Evolutionary conservation across 176 grass and related monocot species (phyloP).

Genomic region (Phragmites australis): DNA sequence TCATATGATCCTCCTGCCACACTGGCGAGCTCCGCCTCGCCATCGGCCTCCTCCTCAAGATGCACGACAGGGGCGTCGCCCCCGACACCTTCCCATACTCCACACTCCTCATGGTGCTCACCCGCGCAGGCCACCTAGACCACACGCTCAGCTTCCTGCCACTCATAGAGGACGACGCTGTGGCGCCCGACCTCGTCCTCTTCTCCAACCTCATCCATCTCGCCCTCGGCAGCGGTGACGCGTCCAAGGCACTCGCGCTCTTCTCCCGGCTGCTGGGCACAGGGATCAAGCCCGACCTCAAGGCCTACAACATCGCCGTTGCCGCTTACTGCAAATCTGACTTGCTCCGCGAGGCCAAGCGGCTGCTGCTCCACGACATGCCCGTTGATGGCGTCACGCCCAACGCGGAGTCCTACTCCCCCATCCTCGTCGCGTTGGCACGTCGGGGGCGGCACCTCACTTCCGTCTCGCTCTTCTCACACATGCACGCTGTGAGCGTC

Average conservation of each 20-base stretch:
- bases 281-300: slow-evolving; percentile 68
- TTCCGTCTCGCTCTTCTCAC: slow-evolving; percentile 85
- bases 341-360: slow-evolving; percentile 65
- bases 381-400: slow-evolving; percentile 53
- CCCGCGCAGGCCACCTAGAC: slow-evolving; percentile 67
- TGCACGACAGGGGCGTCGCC: slow-evolving; percentile 48
- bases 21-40: slow-evolving; percentile 59
- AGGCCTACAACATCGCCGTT: slow-evolving; percentile 79
- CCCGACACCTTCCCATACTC: slow-evolving; percentile 86
- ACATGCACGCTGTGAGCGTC: slow-evolving; percentile 65
- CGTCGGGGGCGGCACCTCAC: slow-evolving; percentile 66
- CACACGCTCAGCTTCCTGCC: slow-evolving; percentile 77
- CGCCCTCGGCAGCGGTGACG: slow-evolving; percentile 59
- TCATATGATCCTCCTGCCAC: slow-evolving; percentile 62
- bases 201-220: slow-evolving; percentile 87
- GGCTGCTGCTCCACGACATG: slow-evolving; percentile 75
- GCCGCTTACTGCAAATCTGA: slow-evolving; percentile 60
- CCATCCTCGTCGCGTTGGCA: slow-evolving; percentile 73
- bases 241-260: slow-evolving; percentile 84
- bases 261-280: slow-evolving; percentile 71
- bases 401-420: slow-evolving; percentile 76
- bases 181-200: slow-evolving; percentile 66
- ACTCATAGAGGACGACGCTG: slow-evolving; percentile 70
- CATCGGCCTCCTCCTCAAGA: slow-evolving; percentile 80
- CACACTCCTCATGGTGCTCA: slow-evolving; percentile 84